phyloP scores from a whole-genome alignment of 176 grass and related monocot genomes.

The Dactylis glomerata region DNA sequence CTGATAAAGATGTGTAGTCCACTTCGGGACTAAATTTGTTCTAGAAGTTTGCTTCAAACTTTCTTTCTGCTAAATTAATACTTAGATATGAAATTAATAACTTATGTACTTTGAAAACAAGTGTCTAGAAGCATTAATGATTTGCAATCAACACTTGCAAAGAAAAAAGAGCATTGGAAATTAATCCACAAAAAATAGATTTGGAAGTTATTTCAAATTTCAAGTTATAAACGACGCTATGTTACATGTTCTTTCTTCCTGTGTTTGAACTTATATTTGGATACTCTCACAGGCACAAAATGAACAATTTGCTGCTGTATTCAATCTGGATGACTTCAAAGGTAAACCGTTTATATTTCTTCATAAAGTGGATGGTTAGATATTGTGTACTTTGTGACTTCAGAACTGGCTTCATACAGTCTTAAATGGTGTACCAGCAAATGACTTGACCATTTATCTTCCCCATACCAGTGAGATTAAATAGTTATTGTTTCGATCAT shows the following conservation, averaged over 20 bases:
- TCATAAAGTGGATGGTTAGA: not conserved
- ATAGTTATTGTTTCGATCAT: not conserved
- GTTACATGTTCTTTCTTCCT: slow-evolving; percentile 16
- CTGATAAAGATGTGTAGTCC: slow-evolving; percentile 17
- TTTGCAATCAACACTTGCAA: slow-evolving; percentile 18
- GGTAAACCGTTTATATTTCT: slow-evolving; percentile 38
- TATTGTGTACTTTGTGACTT: not conserved
- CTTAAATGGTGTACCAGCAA: slow-evolving; percentile 9
- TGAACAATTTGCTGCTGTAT: slow-evolving; percentile 75
- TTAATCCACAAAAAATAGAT: not conserved
- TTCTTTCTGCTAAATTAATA: slow-evolving; percentile 11
- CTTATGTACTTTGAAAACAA: not conserved
- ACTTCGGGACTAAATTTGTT: slow-evolving; percentile 22
- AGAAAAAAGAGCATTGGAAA: not conserved
- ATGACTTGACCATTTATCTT: not conserved
- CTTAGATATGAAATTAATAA: not conserved
- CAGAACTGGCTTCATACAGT: slow-evolving; percentile 4
- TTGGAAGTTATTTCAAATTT: slow-evolving; percentile 5
- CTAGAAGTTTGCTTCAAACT: slow-evolving; percentile 13
- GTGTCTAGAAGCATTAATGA: not conserved
- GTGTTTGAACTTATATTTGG: slow-evolving; percentile 2
- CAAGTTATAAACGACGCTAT: not conserved
- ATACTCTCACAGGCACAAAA: slow-evolving; percentile 75
- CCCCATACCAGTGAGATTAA: not conserved
- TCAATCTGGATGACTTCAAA: slow-evolving; percentile 95